Evolutionary conservation across 176 grass and related monocot species (phyloP).

Genomic region (Dactylis glomerata): DNA sequence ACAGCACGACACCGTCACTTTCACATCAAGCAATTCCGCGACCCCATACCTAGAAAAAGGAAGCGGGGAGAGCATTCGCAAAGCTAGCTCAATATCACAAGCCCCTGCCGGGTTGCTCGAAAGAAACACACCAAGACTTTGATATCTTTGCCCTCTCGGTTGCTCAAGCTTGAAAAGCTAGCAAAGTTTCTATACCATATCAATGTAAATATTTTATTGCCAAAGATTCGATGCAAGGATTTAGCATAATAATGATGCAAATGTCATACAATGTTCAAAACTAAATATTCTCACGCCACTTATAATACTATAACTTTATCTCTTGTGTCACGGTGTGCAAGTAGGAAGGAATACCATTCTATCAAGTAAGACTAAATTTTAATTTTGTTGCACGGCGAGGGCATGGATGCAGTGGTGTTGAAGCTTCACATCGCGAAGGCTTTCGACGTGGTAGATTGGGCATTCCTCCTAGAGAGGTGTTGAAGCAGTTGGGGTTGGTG

Average conservation of each 20-base stretch:
- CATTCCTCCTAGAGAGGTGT: too few relatives aligned
- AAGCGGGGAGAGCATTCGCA: background rate
- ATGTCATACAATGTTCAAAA: background rate
- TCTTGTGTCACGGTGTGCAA: too few relatives aligned
- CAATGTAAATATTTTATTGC: background rate
- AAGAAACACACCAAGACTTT: background rate
- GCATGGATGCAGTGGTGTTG: too few relatives aligned
- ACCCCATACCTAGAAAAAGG: background rate
- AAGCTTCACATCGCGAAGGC: too few relatives aligned
- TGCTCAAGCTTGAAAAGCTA: background rate
- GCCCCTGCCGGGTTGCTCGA: background rate
- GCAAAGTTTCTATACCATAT: background rate
- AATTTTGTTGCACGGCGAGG: too few relatives aligned
- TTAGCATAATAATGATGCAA: background rate
- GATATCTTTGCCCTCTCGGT: background rate
- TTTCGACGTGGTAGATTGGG: too few relatives aligned
- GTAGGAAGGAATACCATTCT: too few relatives aligned
- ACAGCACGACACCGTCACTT: background rate
- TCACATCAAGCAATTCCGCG: slow-evolving; percentile 18
- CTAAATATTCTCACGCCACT: background rate
- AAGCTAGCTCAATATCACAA: background rate
- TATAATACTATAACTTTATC: too few relatives aligned
- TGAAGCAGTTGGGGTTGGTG: too few relatives aligned
- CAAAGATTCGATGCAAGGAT: background rate
- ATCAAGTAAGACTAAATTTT: too few relatives aligned